phyloP scores from a whole-genome alignment of 805 yeast species.

The Candida ortonii region DNA sequence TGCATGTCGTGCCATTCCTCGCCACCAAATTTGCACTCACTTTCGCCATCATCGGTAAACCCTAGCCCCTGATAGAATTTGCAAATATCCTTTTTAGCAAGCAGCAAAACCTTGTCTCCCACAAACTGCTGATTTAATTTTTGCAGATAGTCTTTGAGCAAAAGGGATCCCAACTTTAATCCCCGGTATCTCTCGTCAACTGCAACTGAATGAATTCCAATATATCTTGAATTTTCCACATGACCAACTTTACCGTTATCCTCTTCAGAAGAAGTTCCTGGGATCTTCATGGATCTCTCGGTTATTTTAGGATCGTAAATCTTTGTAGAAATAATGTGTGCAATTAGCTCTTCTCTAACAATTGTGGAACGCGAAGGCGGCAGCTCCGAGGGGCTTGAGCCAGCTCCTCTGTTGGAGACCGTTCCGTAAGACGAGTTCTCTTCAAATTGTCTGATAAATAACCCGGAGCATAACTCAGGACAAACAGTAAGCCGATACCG shows the following conservation, averaged over 20 bases:
- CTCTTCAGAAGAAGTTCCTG: slow-evolving; percentile 32
- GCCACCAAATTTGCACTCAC: slow-evolving; percentile 57
- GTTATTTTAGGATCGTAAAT: slow-evolving; percentile 47
- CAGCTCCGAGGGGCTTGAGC: slow-evolving; percentile 22
- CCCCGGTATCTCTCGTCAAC: slow-evolving; percentile 78
- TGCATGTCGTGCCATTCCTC: slow-evolving; percentile 60
- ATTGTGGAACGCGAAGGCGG: slow-evolving; percentile 50
- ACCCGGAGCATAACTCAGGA: slow-evolving; percentile 88
- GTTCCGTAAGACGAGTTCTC: slow-evolving; percentile 7
- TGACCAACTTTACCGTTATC: slow-evolving; percentile 50
- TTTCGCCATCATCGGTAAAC: slow-evolving; percentile 66
- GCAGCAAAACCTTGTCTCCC: slow-evolving; percentile 71
- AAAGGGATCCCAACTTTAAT: slow-evolving; percentile 74
- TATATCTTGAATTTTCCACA: slow-evolving; percentile 64
- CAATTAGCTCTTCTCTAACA: slow-evolving; percentile 64
- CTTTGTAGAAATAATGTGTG: slow-evolving; percentile 80
- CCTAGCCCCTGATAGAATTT: slow-evolving; percentile 83
- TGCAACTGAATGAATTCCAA: slow-evolving; percentile 82
- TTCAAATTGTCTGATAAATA: slow-evolving; percentile 71
- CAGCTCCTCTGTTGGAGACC: slow-evolving; percentile 16
- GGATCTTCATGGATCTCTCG: slow-evolving; percentile 58
- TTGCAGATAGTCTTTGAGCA: slow-evolving; percentile 87
- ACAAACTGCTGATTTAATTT: slow-evolving; percentile 83
- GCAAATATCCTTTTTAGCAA: slow-evolving; percentile 66
- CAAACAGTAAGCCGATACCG: slow-evolving; percentile 72